A percentile compares a stretch with the other conserved stretches of the same genome.
Evolutionary conservation across 306 rosid genomes (phyloP).

Genomic region (Senna siamea): DNA sequence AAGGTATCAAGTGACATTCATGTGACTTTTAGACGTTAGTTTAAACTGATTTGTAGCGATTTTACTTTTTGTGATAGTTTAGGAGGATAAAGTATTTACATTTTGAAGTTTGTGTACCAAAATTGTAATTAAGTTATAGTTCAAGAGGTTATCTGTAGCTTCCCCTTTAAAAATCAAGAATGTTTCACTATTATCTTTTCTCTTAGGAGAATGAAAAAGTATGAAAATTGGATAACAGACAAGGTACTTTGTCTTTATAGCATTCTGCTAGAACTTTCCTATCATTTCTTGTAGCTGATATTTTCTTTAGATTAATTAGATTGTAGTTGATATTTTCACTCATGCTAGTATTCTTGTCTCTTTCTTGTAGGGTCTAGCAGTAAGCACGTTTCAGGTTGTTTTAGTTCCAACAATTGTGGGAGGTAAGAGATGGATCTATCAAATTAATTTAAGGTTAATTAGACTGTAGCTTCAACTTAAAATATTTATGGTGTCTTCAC

Average conservation of each 20-base stretch:
- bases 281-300: not conserved
- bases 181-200: constrained; percentile 20
- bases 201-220: constrained; percentile 7
- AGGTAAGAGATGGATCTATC: constrained; percentile 63
- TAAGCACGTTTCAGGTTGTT: constrained; percentile 98
- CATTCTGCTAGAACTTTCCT: constrained; percentile 12
- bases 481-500: not conserved
- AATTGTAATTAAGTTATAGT: no score
- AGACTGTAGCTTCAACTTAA: constrained; percentile 9
- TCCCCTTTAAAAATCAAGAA: not conserved
- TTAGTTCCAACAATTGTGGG: constrained; percentile 86
- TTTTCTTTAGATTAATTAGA: no score
- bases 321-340: constrained; percentile 24
- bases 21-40: no score
- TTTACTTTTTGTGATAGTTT: no score
- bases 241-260: constrained; percentile 11
- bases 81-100: no score
- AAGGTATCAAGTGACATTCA: no score
- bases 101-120: no score
- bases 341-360: constrained; percentile 14
- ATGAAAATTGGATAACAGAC: constrained; percentile 11
- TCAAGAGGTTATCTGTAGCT: no score
- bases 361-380: constrained; percentile 73
- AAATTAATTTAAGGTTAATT: constrained; percentile 14
- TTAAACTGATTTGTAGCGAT: no score